Evolutionary conservation across 495 filamentous ascomycete species (phyloP), one percentile per base, ranked within the genome.

Genomic region (Neurospora cerealis): DNA sequence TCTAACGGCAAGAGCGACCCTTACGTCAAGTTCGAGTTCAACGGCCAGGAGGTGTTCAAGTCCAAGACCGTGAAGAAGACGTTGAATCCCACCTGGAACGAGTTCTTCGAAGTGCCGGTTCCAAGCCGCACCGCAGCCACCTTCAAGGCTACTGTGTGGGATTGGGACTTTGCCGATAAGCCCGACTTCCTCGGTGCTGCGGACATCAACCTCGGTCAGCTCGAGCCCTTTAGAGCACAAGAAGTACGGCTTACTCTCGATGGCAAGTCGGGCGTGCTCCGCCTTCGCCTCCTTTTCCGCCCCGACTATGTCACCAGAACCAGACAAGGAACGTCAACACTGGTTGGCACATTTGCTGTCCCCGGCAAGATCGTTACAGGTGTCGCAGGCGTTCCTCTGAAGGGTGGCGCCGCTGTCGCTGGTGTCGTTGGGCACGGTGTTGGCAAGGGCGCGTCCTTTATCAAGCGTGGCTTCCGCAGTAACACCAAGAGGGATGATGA

Each of bases 1-100:
- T 91, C 95, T 38, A 99, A 98, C 80, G 96, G 96, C 48, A 97
- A 90, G 86, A 97, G 93, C 78, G 96, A 99, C 77, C 96, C 96
- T 5, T 99, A 93, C 85, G 96, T 93, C 87, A 96, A 96, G 77
- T 98, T 99, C 81, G 88, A 91, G 74, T 86, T 98, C 70, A 93
- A 94, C 78, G 95, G 90, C 48, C 90, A 94, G 78, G 90, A 93
- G 41, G 86, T 99, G 19, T 92, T 91, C 87, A 98, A 98, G 85
- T 96, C 94, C 44, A 93, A 97, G 81, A 89, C 90, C 5, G 92
- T 95, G 79, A 98, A 98, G 89, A 99, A 98, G 87, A 98, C 95
- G 0, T 87, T 98, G 13, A 91, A 95, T 75, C 96, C 96, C 10
- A 88, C 90, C 0, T 99, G 96, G 96, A 98, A 98, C 77, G 96